Evolutionary conservation across 331 rosid genomes (phyloP).

Genomic region (Erythrophleum ivorense): DNA sequence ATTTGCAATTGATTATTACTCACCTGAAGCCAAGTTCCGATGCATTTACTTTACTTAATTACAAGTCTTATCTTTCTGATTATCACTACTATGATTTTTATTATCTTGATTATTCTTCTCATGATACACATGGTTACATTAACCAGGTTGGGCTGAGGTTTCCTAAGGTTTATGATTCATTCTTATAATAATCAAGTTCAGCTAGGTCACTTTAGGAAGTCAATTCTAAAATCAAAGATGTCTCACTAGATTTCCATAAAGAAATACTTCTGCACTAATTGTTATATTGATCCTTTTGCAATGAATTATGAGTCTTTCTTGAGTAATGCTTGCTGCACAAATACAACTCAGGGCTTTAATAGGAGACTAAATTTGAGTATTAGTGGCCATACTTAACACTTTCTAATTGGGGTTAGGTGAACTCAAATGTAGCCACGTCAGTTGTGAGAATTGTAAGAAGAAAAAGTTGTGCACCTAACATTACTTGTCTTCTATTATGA

Average conservation of each 20-base stretch:
- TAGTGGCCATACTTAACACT: not conserved
- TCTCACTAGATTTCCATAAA: not conserved
- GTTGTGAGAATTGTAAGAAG: not conserved
- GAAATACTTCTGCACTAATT: not conserved
- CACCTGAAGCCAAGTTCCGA: slow-evolving; percentile 28
- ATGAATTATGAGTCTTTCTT: not conserved
- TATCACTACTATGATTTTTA: not conserved
- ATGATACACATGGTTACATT: not conserved
- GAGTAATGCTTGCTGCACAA: not conserved
- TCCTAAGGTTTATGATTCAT: not conserved
- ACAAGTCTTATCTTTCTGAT: slow-evolving; percentile 2
- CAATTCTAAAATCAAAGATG: not conserved
- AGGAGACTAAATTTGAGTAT: not conserved
- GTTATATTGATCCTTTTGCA: not conserved
- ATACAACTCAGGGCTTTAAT: not conserved
- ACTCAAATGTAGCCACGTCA: not conserved
- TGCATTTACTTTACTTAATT: slow-evolving; percentile 8
- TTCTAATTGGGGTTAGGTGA: not conserved
- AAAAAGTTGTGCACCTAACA: slow-evolving; percentile 3
- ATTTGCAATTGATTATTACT: not conserved
- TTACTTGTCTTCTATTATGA: not conserved
- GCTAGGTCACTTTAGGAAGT: not conserved
- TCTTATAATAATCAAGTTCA: not conserved
- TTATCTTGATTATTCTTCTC: slow-evolving; percentile 3
- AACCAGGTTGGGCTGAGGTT: not conserved